These are phyloP conservation scores for Coemansia sp. DNA, from an alignment of 192 early-diverging fungal species.

Conservation along the genomic window DNA sequence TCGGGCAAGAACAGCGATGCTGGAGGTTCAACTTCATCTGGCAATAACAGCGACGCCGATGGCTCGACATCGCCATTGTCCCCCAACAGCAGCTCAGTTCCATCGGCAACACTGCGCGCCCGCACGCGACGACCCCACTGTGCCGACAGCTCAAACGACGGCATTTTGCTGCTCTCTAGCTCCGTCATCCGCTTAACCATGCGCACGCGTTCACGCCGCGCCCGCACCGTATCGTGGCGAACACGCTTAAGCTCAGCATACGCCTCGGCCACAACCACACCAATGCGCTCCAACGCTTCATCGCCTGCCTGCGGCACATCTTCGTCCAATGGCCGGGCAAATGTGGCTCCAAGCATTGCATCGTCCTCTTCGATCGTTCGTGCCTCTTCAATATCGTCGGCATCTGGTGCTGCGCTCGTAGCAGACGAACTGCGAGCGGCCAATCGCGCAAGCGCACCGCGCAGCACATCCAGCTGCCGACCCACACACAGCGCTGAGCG, in stretches of 20 bases:
- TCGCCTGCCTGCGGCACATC: conserved; percentile 18
- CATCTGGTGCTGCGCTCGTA: conserved; percentile 9
- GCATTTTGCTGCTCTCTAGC: conserved; percentile 36
- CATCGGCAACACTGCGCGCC: conserved; percentile 31
- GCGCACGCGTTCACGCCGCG: conserved; percentile 32
- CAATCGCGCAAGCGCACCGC: conserved; percentile 23
- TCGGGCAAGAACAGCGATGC: conserved; percentile 37
- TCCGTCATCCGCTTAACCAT: conserved; percentile 44
- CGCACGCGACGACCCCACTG: conserved; percentile 41
- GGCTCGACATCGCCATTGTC: conserved; percentile 29
- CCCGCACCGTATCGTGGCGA: conserved; percentile 21
- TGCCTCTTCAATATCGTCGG: conserved; percentile 29
- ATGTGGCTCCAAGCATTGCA: conserved; percentile 37
- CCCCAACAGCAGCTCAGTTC: conserved; percentile 1
- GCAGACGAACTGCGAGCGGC: neutral
- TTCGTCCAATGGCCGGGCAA: conserved; percentile 32
- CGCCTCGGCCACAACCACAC: conserved; percentile 18
- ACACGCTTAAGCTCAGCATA: conserved; percentile 35
- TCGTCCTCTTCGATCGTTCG: conserved; percentile 38
- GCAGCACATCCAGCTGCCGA: conserved; percentile 40
- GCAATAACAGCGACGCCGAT: conserved; percentile 31
- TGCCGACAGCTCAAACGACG: conserved; percentile 41
- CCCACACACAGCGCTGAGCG: conserved; percentile 30
- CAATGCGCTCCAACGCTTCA: conserved; percentile 38
- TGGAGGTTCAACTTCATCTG: conserved; percentile 33